Conservation (phyloP, 306 rosid genomes). For the Prosopis cineraria region DNA sequence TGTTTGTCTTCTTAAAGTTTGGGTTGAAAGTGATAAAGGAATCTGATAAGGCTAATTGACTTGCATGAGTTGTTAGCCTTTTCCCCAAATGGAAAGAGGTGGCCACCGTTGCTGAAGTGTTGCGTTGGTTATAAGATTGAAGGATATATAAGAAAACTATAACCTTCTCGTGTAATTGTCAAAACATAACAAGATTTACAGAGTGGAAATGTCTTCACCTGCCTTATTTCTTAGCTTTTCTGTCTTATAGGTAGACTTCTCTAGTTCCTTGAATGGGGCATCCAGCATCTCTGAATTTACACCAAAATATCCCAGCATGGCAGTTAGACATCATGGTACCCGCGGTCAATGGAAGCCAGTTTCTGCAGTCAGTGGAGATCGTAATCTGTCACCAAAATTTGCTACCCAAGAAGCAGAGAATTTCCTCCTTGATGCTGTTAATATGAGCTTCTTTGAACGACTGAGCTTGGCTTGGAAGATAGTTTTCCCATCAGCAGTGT, state of each 20-base stretch:
- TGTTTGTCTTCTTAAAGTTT: not conserved
- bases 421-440: slow-evolving; percentile 84
- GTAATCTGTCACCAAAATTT: slow-evolving; percentile 51
- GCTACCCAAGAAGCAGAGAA: slow-evolving; percentile 68
- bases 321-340: slow-evolving; percentile 42
- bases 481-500: slow-evolving; percentile 71
- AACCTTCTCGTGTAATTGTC: not conserved
- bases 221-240: slow-evolving; percentile 25
- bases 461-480: slow-evolving; percentile 92
- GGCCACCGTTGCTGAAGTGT: slow-evolving; percentile 11
- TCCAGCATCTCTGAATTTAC: slow-evolving; percentile 48
- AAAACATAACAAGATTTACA: not conserved
- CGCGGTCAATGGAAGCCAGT: slow-evolving; percentile 51
- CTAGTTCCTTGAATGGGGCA: slow-evolving; percentile 55
- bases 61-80: slow-evolving; percentile 8
- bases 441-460: slow-evolving; percentile 90
- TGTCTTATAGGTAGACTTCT: slow-evolving; percentile 62
- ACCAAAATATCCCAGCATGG: slow-evolving; percentile 53
- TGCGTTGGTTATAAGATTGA: not conserved
- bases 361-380: slow-evolving; percentile 43
- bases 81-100: too few relatives aligned
- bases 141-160: slow-evolving; percentile 11
- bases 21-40: not conserved
- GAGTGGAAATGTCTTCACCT: slow-evolving; percentile 18
- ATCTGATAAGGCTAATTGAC: not conserved